phyloP scores from a whole-genome alignment of 768 basidiomycete genomes.

The Suillus discolor region DNA sequence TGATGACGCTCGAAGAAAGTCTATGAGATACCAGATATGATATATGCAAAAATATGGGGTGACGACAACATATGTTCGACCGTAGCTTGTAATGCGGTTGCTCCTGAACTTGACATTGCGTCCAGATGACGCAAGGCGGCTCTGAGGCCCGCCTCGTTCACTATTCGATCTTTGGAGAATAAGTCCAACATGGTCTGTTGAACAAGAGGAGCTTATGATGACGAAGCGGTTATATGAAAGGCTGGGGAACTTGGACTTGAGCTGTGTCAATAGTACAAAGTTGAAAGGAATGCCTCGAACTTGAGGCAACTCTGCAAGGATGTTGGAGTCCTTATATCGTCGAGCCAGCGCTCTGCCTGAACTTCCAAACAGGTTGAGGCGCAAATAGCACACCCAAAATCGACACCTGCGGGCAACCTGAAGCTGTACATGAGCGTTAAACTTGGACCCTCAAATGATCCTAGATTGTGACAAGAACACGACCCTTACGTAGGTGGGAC shows the following conservation, averaged over 20 bases:
- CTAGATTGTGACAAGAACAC: constrained; percentile 2
- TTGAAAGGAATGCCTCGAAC: neutral
- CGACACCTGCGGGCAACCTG: neutral
- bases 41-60: constrained; percentile 30
- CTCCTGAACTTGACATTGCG: constrained; percentile 29
- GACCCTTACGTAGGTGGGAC: neutral
- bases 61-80: constrained; percentile 28
- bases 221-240: no score
- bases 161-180: constrained; percentile 14
- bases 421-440: neutral
- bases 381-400: neutral
- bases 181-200: constrained; percentile 3
- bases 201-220: no score
- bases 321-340: neutral
- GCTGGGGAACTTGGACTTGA: neutral
- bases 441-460: constrained; percentile 4
- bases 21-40: constrained; percentile 28
- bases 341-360: neutral
- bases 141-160: constrained; percentile 20
- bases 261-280: neutral
- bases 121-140: constrained; percentile 18
- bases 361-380: neutral
- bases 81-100: constrained; percentile 22
- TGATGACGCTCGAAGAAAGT: neutral
- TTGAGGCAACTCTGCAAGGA: neutral